Conservation (phyloP, 768 basidiomycete species). For the Candolleomyces efflorescens region DNA sequence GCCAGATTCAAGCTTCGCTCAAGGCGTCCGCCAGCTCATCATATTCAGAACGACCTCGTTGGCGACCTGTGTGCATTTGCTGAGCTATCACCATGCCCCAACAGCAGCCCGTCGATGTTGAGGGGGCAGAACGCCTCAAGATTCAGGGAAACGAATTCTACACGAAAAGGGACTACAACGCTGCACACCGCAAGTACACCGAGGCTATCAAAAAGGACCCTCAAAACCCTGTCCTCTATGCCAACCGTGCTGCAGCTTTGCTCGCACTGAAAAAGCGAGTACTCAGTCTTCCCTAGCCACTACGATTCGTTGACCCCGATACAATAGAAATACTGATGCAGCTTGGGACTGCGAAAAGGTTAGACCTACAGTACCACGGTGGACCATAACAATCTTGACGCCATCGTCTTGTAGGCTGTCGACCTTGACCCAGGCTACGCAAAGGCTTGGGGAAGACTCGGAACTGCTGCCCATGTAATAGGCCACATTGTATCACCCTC, state of each 20-base stretch:
- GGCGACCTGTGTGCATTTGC: no score
- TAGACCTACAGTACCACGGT: no score
- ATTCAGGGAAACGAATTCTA: not conserved
- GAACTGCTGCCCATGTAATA: not conserved
- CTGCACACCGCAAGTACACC: not conserved
- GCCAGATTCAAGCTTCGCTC: no score
- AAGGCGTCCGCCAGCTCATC: no score
- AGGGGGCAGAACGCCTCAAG: not conserved
- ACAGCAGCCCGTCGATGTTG: not conserved
- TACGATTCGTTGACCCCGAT: not conserved
- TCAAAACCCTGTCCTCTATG: not conserved
- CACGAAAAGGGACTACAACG: not conserved
- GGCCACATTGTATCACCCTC: not conserved
- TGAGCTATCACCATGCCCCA: no score
- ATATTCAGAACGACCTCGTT: no score
- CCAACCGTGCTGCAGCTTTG: constrained; percentile 4
- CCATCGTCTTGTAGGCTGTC: not conserved
- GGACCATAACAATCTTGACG: not conserved
- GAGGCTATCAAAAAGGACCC: constrained; percentile 10
- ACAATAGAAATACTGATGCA: not conserved
- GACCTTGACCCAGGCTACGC: constrained; percentile 1
- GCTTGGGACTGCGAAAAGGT: constrained; percentile 4
- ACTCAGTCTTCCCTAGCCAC: not conserved
- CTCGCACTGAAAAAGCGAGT: constrained; percentile 1
- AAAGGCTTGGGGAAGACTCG: constrained; percentile 6